A percentile compares a stretch with the other conserved stretches of the same genome.
These are phyloP conservation scores for Fusarium siculi DNA, from an alignment of 2,329 filamentous ascomycete species.

Conservation along the genomic window DNA sequence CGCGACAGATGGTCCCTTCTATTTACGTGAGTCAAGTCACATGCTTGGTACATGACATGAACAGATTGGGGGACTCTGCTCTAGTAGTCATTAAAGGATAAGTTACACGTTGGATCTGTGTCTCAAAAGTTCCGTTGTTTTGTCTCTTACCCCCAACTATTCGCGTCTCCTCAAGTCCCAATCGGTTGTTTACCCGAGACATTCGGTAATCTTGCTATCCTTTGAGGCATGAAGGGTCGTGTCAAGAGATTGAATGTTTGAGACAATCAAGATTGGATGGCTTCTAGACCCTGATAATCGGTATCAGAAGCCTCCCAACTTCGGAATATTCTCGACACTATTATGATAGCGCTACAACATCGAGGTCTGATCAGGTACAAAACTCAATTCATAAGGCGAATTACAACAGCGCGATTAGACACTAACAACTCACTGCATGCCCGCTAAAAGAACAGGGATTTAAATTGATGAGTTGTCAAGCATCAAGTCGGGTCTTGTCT, in stretches of 20 bases:
- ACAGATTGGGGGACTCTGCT: not conserved
- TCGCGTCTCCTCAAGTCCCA: too few species aligned
- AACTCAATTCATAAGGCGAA: not conserved
- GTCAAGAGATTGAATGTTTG: slow-evolving; percentile 12
- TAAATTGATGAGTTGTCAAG: slow-evolving; percentile 2
- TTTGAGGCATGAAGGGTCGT: slow-evolving; percentile 4
- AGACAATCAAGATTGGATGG: slow-evolving; percentile 20
- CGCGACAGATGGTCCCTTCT: not conserved
- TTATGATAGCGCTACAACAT: not conserved
- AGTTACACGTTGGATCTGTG: not conserved
- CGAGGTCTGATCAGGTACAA: not conserved
- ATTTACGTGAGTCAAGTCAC: not conserved
- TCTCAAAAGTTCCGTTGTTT: not conserved
- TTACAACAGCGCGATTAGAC: not conserved
- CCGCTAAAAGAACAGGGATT: not conserved
- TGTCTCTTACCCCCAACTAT: not conserved
- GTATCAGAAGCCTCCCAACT: not conserved
- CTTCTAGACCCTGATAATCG: not conserved
- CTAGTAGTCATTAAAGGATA: not conserved
- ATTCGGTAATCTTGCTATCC: not conserved
- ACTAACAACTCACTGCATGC: not conserved
- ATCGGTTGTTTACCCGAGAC: not conserved
- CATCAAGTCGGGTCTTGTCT: not conserved
- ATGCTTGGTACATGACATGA: not conserved
- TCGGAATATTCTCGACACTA: not conserved